Conservation (phyloP, 768 basidiomycete genomes). For the Solioccasus polychromus region DNA sequence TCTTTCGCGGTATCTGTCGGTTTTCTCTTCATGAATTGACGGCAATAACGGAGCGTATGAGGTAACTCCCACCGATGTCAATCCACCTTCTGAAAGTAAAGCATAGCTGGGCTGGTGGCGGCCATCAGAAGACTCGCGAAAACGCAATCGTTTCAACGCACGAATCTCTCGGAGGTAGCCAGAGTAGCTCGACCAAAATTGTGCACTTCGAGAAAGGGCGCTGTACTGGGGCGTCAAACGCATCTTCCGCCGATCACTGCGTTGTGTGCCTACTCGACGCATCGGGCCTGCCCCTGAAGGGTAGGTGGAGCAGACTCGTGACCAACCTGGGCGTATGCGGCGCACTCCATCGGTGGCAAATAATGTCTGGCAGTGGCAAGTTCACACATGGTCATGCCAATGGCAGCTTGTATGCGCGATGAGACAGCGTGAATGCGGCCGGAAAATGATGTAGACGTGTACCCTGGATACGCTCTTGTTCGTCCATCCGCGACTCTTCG, state of each 20-base stretch:
- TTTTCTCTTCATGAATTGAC: constrained; percentile 5
- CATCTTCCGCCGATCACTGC: background rate
- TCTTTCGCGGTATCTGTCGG: constrained; percentile 59
- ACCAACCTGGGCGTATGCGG: constrained; percentile 13
- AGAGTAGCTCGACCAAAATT: constrained; percentile 85
- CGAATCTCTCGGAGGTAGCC: constrained; percentile 79
- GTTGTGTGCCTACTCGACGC: constrained; percentile 45
- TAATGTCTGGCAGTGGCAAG: constrained; percentile 70
- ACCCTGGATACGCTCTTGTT: constrained; percentile 64
- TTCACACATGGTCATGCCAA: constrained; percentile 77
- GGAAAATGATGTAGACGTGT: constrained; percentile 3
- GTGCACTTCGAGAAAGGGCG: constrained; percentile 72
- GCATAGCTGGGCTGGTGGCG: constrained; percentile 64
- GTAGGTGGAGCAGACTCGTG: constrained; percentile 1
- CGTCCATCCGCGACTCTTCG: constrained; percentile 54
- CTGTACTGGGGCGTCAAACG: constrained; percentile 34
- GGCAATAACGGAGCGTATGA: constrained; percentile 8
- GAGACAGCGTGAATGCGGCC: background rate
- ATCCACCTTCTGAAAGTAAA: constrained; percentile 71
- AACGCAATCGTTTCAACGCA: constrained; percentile 39
- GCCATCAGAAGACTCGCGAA: constrained; percentile 20
- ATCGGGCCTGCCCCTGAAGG: constrained; percentile 38
- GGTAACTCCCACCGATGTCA: constrained; percentile 63
- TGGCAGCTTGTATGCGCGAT: constrained; percentile 53
- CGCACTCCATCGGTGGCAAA: constrained; percentile 66